phyloP scores from a whole-genome alignment of 768 basidiomycete species.

The Trametes cubensis region DNA sequence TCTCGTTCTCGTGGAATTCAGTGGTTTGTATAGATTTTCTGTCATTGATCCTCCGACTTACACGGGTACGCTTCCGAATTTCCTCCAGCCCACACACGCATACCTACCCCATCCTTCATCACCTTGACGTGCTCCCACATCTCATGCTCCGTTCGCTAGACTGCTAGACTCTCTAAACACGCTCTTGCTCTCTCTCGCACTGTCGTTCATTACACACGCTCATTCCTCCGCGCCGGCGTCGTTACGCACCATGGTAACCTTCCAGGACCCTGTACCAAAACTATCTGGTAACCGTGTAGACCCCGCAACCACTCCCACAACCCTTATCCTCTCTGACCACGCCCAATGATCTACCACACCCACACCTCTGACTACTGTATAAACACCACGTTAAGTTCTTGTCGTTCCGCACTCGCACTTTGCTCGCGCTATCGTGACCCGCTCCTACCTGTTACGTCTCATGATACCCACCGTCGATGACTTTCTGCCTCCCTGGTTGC shows the following conservation, averaged over 20 bases:
- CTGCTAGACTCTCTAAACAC: neutral
- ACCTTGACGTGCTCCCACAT: neutral
- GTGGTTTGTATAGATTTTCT: neutral
- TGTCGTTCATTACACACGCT: slow-evolving; percentile 11
- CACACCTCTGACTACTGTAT: neutral
- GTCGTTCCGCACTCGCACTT: slow-evolving; percentile 6
- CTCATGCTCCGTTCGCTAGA: neutral
- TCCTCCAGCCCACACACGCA: neutral
- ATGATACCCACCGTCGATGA: slow-evolving; percentile 1
- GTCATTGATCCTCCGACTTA: neutral
- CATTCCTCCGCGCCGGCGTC: neutral
- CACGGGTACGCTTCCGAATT: slow-evolving; percentile 3
- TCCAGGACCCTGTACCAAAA: neutral
- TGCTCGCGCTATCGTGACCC: slow-evolving; percentile 16
- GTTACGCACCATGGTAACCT: neutral
- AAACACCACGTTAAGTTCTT: slow-evolving; percentile 8
- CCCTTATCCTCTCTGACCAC: neutral
- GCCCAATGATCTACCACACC: neutral
- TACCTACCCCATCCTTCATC: neutral
- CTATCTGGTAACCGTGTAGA: neutral
- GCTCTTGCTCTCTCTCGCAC: neutral
- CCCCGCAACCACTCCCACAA: neutral
- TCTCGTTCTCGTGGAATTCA: neutral
- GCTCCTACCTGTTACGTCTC: neutral
- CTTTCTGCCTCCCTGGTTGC: neutral